Base-by-base conservation (phyloP, 2,329 filamentous ascomycete genomes). In the Zarea fungicola region DNA sequence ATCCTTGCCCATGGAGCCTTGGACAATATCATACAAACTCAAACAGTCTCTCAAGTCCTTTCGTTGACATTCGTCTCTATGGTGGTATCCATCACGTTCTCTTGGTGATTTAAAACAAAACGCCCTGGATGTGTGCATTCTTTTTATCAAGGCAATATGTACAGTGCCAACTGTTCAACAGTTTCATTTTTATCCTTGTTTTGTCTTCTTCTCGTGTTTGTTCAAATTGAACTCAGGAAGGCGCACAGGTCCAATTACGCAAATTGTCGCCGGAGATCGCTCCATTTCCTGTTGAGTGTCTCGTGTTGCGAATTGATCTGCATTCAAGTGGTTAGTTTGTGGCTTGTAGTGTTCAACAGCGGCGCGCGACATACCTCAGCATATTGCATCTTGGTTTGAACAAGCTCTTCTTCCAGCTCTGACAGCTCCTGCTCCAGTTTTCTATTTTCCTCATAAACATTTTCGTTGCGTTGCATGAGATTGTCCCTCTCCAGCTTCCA, bases 391-490 rank as follows among this genome's bases (percentile, higher is more conserved):
- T 99, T 99, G 1, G 90, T 93, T 63, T 85, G 82, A 54, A 99
- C 92, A 56, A 99, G 73, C 65, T 90, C 84, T 67, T 91, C 87
- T 73, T 97, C 93, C 74, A 97, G 87, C 58, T 96, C 90, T 5
- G 81, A 78, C 78, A 96, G 80, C 61, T 93, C 88, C 63, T 95
- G 92, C 68, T 96, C 91, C 57, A 99, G 72, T 50, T 77, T 81
- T 52, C 87, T 78, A 62, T 97, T 99, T 71, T 96, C 89, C 58
- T 95, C 90, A 61, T 97, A 91, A 7, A 97, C 91, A 60, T 95
- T 89, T 54, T 87, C 80, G 63, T 97, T 97, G 52, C 90, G 82
- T 66, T 89, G 84, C 85, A 97, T 93, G 60, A 97, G 82, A 46
- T 87, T 81, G 48, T 96, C 91, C 70, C 95, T 91, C 68, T 97